Evolutionary conservation across 352 stramenopile species (phyloP).

Genomic region (Pythium sukuiense): DNA sequence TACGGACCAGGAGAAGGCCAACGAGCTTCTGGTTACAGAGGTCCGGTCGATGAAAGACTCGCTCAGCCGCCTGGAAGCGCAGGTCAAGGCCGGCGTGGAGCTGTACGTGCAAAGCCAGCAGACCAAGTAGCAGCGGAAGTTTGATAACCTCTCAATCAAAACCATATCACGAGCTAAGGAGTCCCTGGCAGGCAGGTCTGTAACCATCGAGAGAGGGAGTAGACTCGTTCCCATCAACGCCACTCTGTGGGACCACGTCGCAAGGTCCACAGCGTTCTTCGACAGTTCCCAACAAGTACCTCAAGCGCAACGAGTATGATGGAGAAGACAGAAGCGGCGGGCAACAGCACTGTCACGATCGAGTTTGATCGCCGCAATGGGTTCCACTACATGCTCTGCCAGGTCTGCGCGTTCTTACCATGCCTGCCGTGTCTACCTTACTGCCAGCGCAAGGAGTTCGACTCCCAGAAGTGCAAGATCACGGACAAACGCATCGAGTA

Average conservation of each 20-base stretch:
- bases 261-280: too few species aligned
- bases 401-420: slow-evolving; percentile 10
- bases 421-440: slow-evolving; percentile 19
- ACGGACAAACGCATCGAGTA: slow-evolving; percentile 23
- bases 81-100: slow-evolving; percentile 22
- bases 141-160: too few species aligned
- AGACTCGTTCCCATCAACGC: too few species aligned
- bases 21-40: slow-evolving; percentile 14
- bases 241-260: too few species aligned
- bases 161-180: too few species aligned
- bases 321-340: background rate
- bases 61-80: slow-evolving; percentile 20
- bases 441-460: slow-evolving; percentile 20
- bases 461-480: slow-evolving; percentile 23
- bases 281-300: too few species aligned
- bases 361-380: slow-evolving; percentile 9
- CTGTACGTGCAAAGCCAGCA: slow-evolving; percentile 14
- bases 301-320: background rate
- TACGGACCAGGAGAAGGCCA: background rate
- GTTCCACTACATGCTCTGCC: slow-evolving; percentile 4
- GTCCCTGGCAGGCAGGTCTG: too few species aligned
- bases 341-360: slow-evolving; percentile 2
- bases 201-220: too few species aligned
- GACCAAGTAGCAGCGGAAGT: background rate
- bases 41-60: slow-evolving; percentile 21